Conservation (phyloP, 352 stramenopile genomes). For the Globisporangium alternatum region DNA sequence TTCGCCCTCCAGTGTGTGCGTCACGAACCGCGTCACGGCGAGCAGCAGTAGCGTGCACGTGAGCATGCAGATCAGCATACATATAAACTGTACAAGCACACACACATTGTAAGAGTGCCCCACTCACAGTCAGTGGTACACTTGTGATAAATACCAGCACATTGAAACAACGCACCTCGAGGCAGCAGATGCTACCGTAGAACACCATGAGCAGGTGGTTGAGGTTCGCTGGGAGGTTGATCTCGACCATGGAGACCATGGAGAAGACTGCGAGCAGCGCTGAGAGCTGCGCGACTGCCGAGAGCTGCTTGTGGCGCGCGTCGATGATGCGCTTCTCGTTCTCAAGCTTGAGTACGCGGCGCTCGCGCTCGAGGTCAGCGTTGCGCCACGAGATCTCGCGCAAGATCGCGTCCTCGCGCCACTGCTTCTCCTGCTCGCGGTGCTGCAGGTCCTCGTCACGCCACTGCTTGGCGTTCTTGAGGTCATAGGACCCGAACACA, state of each 20-base stretch:
- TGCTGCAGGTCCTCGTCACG: constrained; percentile 73
- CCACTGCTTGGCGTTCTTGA: constrained; percentile 86
- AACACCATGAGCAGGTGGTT: constrained; percentile 52
- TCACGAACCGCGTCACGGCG: constrained; percentile 73
- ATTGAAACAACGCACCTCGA: constrained; percentile 37
- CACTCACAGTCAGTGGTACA: background rate
- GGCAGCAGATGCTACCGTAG: constrained; percentile 51
- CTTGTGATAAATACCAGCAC: background rate
- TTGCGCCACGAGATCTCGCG: constrained; percentile 67
- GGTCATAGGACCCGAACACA: constrained; percentile 82
- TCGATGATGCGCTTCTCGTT: constrained; percentile 79
- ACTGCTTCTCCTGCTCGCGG: constrained; percentile 78
- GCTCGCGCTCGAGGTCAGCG: constrained; percentile 66
- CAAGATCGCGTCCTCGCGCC: constrained; percentile 67
- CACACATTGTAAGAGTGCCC: background rate
- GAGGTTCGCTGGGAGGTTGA: constrained; percentile 48
- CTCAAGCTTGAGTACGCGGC: constrained; percentile 70
- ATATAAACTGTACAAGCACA: constrained; percentile 48
- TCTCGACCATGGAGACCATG: constrained; percentile 74
- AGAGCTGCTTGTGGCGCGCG: constrained; percentile 61
- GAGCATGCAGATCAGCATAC: constrained; percentile 70
- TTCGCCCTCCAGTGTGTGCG: constrained; percentile 73
- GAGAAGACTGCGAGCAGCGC: constrained; percentile 68
- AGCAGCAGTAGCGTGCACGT: constrained; percentile 70
- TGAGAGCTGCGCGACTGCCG: constrained; percentile 57